Percentiles rank a stretch among this genome's conserved stretches.
Conservation (phyloP, 306 rosid genomes). For the Malus fusca region DNA sequence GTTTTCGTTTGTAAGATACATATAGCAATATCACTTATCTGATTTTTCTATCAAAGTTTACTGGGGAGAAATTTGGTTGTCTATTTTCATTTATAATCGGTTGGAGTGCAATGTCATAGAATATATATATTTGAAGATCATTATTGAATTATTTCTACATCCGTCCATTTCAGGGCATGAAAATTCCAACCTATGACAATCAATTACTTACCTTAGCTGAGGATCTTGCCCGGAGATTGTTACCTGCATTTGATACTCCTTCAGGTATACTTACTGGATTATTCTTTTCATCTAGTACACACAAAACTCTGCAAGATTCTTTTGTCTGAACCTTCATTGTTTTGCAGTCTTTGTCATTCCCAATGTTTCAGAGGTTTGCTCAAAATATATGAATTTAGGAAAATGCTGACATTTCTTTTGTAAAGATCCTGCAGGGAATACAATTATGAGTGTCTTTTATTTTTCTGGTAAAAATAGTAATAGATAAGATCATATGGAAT, state of each 20-base stretch:
- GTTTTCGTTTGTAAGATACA: not conserved
- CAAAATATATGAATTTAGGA: not conserved
- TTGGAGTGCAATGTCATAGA: not conserved
- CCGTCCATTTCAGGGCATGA: constrained; percentile 68
- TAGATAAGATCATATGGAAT: not conserved
- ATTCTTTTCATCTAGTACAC: not conserved
- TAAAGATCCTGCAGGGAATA: not conserved
- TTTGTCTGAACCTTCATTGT: constrained; percentile 1
- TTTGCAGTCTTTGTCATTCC: not conserved
- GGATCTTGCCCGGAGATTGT: constrained; percentile 82
- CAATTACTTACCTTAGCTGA: constrained; percentile 78
- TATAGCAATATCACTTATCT: not conserved
- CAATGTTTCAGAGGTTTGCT: not conserved
- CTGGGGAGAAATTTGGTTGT: not conserved
- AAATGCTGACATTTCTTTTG: constrained; percentile 7
- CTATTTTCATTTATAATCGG: not conserved
- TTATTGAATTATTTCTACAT: not conserved
- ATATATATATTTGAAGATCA: not conserved
- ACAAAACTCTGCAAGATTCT: not conserved
- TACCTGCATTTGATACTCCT: constrained; percentile 97
- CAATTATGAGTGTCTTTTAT: not conserved
- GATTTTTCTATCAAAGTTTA: not conserved
- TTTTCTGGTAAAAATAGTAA: not conserved
- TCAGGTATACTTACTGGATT: constrained; percentile 51
- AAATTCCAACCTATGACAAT: constrained; percentile 68